These are phyloP conservation scores for Stemphylium beticola DNA, from an alignment of 2,329 filamentous ascomycete species.

Conservation along the genomic window DNA sequence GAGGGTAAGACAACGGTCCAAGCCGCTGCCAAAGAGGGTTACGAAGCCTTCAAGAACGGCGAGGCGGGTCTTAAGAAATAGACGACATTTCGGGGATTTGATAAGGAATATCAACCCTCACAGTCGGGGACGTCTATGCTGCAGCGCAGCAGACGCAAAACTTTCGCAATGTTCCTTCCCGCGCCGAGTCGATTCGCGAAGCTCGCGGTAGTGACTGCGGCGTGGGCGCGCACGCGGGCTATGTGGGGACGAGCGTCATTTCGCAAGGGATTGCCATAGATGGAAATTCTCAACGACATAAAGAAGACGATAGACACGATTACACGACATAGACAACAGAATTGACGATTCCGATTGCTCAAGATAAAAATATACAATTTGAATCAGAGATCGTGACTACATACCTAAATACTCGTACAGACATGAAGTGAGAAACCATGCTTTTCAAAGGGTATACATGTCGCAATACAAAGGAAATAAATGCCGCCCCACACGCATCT, in stretches of 20 bases:
- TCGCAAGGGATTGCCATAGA: background rate
- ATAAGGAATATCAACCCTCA: background rate
- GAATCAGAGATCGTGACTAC: background rate
- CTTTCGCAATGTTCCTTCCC: background rate
- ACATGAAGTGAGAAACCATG: background rate
- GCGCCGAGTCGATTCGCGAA: background rate
- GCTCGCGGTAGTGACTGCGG: background rate
- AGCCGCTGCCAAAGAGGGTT: constrained; percentile 67
- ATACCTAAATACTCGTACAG: background rate
- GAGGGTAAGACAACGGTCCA: constrained; percentile 73
- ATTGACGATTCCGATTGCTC: background rate
- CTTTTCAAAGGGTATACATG: background rate
- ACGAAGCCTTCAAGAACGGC: constrained; percentile 55
- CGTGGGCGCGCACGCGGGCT: background rate
- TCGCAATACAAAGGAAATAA: background rate
- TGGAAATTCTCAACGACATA: constrained; percentile 10
- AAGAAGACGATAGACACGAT: constrained; percentile 16
- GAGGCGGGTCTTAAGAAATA: constrained; percentile 47
- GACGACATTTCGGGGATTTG: background rate
- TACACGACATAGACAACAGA: constrained; percentile 23
- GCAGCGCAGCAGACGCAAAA: background rate
- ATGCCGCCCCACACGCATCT: background rate
- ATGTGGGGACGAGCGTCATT: background rate
- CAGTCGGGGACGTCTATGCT: background rate
- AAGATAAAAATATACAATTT: background rate